Evolutionary conservation across 306 rosid genomes (phyloP).

Genomic region (Pyrus pyrifolia): DNA sequence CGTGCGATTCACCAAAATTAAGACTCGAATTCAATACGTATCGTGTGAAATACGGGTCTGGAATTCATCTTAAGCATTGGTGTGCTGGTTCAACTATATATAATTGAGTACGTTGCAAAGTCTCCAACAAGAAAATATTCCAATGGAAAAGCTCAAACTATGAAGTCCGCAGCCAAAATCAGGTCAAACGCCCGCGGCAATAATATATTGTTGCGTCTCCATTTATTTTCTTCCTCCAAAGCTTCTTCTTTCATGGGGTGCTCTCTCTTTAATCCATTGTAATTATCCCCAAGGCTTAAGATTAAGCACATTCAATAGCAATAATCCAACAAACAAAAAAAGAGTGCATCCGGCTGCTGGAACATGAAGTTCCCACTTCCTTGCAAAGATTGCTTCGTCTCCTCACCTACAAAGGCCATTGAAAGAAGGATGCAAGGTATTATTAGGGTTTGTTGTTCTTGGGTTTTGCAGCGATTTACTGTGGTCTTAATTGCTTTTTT

Average conservation of each 20-base stretch:
- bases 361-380: constrained; percentile 22
- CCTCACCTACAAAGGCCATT: neutral
- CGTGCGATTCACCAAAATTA: rapidly evolving
- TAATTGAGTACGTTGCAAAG: neutral
- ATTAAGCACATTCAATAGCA: neutral
- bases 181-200: constrained; percentile 1
- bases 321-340: neutral
- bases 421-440: constrained; percentile 27
- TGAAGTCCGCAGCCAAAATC: neutral
- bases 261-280: neutral
- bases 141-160: neutral
- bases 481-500: neutral
- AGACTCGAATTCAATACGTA: rapidly evolving
- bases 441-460: neutral
- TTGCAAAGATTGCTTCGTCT: constrained; percentile 19
- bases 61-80: too few relatives aligned
- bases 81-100: too few relatives aligned
- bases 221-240: neutral
- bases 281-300: neutral
- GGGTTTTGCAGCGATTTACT: neutral
- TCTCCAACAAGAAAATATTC: neutral
- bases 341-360: neutral
- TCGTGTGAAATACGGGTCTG: rapidly evolving
- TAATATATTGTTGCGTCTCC: neutral
- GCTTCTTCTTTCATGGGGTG: neutral